Percentiles rank a stretch among this genome's conserved stretches.
phyloP scores from a whole-genome alignment of 768 basidiomycete species.

The Lentinula raphanica region DNA sequence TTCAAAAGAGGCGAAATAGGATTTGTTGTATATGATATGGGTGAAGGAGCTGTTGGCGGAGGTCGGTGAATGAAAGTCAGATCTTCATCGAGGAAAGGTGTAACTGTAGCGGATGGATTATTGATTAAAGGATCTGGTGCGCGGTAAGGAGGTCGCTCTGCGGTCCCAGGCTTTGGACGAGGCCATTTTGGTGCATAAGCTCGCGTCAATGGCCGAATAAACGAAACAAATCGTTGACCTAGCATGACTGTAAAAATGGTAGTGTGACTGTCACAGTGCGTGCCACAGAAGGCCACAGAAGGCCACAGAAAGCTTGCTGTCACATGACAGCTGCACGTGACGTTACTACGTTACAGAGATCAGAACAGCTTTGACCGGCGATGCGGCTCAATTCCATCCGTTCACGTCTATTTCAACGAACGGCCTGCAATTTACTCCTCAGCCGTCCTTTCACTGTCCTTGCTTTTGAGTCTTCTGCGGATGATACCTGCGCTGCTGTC shows the following conservation, averaged over 20 bases:
- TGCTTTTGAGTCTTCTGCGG: constrained; percentile 56
- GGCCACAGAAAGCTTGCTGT: too few species aligned
- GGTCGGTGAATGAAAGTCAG: constrained; percentile 81
- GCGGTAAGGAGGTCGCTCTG: constrained; percentile 52
- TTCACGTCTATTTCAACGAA: neutral
- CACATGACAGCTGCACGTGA: neutral
- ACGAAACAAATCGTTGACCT: constrained; percentile 6
- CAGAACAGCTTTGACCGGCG: neutral
- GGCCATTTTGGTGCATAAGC: constrained; percentile 42
- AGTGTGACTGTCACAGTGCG: too few species aligned
- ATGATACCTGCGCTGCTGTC: constrained; percentile 90
- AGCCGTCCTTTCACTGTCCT: constrained; percentile 3
- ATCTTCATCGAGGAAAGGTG: constrained; percentile 43
- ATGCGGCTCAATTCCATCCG: constrained; percentile 1
- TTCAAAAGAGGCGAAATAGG: constrained; percentile 70
- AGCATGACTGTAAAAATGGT: neutral
- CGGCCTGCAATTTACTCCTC: neutral
- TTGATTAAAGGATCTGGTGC: constrained; percentile 53
- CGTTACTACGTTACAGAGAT: neutral
- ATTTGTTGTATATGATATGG: constrained; percentile 61
- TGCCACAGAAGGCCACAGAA: too few species aligned
- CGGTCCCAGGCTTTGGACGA: constrained; percentile 44
- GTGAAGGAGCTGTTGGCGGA: constrained; percentile 73
- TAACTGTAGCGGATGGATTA: constrained; percentile 48
- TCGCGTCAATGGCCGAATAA: constrained; percentile 28